phyloP scores from a whole-genome alignment of 768 basidiomycete genomes.

The Sarcomyxa edulis region DNA sequence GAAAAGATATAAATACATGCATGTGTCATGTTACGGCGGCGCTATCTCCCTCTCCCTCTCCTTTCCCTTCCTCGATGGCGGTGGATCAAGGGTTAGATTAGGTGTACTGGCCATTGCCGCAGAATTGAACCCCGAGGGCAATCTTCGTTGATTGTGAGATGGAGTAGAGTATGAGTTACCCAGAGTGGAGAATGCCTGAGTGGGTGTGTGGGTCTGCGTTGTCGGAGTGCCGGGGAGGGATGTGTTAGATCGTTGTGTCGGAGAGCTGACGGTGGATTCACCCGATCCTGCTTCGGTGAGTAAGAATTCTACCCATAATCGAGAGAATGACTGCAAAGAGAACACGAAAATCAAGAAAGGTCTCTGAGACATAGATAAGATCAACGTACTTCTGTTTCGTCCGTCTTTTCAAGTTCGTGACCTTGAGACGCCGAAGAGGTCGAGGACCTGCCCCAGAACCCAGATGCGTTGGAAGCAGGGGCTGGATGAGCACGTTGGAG shows the following conservation, averaged over 20 bases:
- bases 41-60: slow-evolving; percentile 20
- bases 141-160: slow-evolving; percentile 15
- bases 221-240: slow-evolving; percentile 31
- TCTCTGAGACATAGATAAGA: background rate
- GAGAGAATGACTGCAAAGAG: slow-evolving; percentile 84
- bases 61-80: slow-evolving; percentile 23
- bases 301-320: slow-evolving; percentile 96
- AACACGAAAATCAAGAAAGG: background rate
- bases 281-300: slow-evolving; percentile 79
- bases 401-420: slow-evolving; percentile 68
- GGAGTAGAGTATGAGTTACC: background rate
- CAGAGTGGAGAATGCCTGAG: slow-evolving; percentile 9
- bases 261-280: slow-evolving; percentile 19
- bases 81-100: slow-evolving; percentile 18
- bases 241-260: slow-evolving; percentile 20
- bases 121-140: slow-evolving; percentile 21
- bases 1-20: no score
- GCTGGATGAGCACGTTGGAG: slow-evolving; percentile 49
- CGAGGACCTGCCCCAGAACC: slow-evolving; percentile 39
- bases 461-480: slow-evolving; percentile 14
- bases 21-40: no score
- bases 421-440: slow-evolving; percentile 34
- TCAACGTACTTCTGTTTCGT: slow-evolving; percentile 71
- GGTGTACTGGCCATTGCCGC: slow-evolving; percentile 27
- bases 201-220: slow-evolving; percentile 4